Evolutionary conservation across 768 basidiomycete species (phyloP).

Genomic region (Terana coerulea): DNA sequence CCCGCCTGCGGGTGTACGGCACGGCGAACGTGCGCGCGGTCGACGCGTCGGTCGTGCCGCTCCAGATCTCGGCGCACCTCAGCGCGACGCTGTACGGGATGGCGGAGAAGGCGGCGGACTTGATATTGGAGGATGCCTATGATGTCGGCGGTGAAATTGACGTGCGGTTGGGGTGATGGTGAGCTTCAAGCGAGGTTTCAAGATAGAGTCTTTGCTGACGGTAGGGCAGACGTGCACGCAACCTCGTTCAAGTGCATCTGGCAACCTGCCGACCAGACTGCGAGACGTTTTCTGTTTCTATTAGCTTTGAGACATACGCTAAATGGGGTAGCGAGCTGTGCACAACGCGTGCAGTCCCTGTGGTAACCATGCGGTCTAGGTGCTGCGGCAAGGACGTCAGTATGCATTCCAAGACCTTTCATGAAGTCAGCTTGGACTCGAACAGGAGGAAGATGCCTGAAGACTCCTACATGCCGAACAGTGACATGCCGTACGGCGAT

Average conservation of each 20-base stretch:
- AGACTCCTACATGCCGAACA: neutral
- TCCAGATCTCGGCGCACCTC: slow-evolving; percentile 6
- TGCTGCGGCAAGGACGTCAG: neutral
- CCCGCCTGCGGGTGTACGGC: slow-evolving; percentile 49
- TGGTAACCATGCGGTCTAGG: too few relatives aligned
- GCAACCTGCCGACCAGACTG: too few relatives aligned
- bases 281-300: too few relatives aligned
- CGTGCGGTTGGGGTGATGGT: too few relatives aligned
- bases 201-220: too few relatives aligned
- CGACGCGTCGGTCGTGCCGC: slow-evolving; percentile 51
- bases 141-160: too few relatives aligned
- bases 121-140: slow-evolving; percentile 36
- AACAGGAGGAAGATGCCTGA: neutral
- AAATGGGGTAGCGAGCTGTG: too few relatives aligned
- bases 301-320: too few relatives aligned
- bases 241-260: too few relatives aligned
- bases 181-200: too few relatives aligned
- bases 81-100: slow-evolving; percentile 2
- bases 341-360: too few relatives aligned
- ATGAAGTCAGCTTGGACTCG: neutral
- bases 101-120: slow-evolving; percentile 9
- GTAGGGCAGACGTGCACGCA: too few relatives aligned
- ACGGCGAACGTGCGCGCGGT: slow-evolving; percentile 49
- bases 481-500: neutral
- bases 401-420: neutral